phyloP scores from a whole-genome alignment of 2,329 filamentous ascomycete genomes.

The Trichothecium roseum region DNA sequence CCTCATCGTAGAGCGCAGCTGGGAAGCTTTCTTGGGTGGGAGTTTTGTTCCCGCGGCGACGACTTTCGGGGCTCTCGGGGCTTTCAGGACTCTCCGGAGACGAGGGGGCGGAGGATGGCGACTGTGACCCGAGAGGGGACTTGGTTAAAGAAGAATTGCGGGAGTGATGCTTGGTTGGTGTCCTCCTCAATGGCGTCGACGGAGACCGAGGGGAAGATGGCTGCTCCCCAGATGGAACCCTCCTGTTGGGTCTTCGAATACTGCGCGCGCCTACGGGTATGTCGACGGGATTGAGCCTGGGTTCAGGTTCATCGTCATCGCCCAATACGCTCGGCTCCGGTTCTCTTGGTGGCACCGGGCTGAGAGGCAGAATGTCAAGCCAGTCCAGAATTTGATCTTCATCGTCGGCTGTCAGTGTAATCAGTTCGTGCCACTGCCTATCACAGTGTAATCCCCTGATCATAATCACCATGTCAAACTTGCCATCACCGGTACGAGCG shows the following conservation, averaged over 20 bases:
- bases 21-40: slow-evolving; percentile 21
- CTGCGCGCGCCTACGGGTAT: slow-evolving; percentile 20
- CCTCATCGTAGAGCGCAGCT: slow-evolving; percentile 9
- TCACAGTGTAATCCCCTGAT: slow-evolving; percentile 58
- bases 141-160: slow-evolving; percentile 11
- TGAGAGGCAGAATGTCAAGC: slow-evolving; percentile 63
- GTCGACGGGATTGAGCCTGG: slow-evolving; percentile 9
- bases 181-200: slow-evolving; percentile 18
- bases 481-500: slow-evolving; percentile 61
- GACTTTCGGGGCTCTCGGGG: slow-evolving; percentile 6
- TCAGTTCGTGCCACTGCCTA: slow-evolving; percentile 71
- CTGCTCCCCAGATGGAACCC: slow-evolving; percentile 7
- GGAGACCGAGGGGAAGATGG: slow-evolving; percentile 17
- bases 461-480: slow-evolving; percentile 75
- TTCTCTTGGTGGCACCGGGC: slow-evolving; percentile 35
- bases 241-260: slow-evolving; percentile 10
- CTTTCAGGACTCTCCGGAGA: not conserved
- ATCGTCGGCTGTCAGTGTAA: slow-evolving; percentile 67
- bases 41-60: slow-evolving; percentile 20
- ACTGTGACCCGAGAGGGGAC: slow-evolving; percentile 9
- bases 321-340: slow-evolving; percentile 21
- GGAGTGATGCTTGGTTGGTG: slow-evolving; percentile 15
- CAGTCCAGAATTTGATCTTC: slow-evolving; percentile 75
- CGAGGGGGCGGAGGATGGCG: not conserved
- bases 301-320: slow-evolving; percentile 17